Evolutionary conservation across 306 rosid species (phyloP).

Genomic region (Hippophae gyantsensis): DNA sequence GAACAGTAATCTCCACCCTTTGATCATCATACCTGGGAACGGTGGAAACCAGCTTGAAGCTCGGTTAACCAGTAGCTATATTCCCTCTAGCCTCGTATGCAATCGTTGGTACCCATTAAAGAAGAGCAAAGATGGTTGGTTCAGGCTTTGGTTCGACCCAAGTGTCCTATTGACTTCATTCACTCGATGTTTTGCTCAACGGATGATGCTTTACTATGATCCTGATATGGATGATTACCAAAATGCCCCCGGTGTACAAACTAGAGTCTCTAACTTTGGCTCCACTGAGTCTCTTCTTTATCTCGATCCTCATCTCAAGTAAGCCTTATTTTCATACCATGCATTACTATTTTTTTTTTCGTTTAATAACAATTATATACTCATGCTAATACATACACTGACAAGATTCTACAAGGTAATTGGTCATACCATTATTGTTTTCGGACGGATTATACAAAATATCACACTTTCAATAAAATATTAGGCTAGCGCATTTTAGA

Average conservation of each 20-base stretch:
- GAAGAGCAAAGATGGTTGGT: conserved; percentile 58
- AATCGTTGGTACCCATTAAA: conserved; percentile 47
- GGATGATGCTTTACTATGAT: conserved; percentile 71
- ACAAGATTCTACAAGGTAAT: too few species aligned
- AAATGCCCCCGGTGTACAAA: conserved; percentile 58
- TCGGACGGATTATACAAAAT: too few species aligned
- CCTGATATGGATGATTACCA: conserved; percentile 43
- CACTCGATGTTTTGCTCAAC: conserved; percentile 65
- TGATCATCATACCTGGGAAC: conserved; percentile 65
- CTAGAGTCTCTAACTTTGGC: conserved; percentile 65
- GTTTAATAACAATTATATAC: too few species aligned
- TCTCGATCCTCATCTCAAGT: conserved; percentile 75
- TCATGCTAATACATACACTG: too few species aligned
- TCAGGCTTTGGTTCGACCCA: conserved; percentile 80
- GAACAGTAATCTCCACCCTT: conserved; percentile 40
- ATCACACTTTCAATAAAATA: too few species aligned
- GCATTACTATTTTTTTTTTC: too few species aligned
- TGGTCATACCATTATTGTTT: too few species aligned
- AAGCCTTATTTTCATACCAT: conserved; percentile 2
- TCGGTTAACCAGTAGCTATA: conserved; percentile 39
- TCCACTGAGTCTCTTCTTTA: conserved; percentile 59
- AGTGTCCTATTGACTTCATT: conserved; percentile 55
- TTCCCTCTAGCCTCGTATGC: conserved; percentile 46
- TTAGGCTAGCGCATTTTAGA: too few species aligned
- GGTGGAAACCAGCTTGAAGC: conserved; percentile 95